These are phyloP conservation scores for Leishmania amazonensis DNA, from an alignment of 208 protist species.

Conservation along the genomic window DNA sequence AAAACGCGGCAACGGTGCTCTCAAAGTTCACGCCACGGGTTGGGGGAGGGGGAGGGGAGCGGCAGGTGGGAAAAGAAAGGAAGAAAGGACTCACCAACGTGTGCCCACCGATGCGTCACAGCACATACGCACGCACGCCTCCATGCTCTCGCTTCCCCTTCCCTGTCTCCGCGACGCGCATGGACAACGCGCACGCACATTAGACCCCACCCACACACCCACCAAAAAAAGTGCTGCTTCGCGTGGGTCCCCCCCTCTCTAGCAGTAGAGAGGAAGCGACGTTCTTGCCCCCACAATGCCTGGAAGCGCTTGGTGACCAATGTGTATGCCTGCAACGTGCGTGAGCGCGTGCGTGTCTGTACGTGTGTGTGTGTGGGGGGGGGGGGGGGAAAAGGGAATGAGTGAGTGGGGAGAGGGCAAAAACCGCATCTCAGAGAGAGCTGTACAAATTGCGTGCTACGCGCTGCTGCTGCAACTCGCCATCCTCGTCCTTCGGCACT, in stretches of 20 bases:
- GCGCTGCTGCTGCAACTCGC: slow-evolving; percentile 52
- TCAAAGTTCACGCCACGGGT: neutral
- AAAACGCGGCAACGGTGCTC: neutral
- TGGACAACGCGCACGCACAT: neutral
- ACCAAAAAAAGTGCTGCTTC: neutral
- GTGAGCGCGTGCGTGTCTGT: neutral
- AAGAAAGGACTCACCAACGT: neutral
- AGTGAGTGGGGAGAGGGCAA: neutral
- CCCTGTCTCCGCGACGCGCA: neutral
- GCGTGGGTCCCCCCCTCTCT: neutral
- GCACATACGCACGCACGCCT: neutral
- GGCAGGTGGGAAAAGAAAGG: neutral
- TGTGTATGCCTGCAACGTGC: neutral
- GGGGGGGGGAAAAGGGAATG: too few relatives aligned
- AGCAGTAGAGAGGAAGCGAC: neutral
- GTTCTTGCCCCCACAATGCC: neutral
- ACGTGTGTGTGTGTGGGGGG: neutral
- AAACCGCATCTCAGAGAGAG: slow-evolving; percentile 7
- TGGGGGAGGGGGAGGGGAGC: neutral
- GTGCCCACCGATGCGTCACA: neutral
- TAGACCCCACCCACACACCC: neutral
- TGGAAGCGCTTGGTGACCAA: neutral
- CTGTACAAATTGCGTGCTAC: slow-evolving; percentile 54
- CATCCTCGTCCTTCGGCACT: slow-evolving; percentile 51
- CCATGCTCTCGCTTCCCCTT: neutral